Evolutionary conservation across 257 asterid genomes (phyloP), one percentile per base, ranked within the genome.

Genomic region (Nicotiana otophora): DNA sequence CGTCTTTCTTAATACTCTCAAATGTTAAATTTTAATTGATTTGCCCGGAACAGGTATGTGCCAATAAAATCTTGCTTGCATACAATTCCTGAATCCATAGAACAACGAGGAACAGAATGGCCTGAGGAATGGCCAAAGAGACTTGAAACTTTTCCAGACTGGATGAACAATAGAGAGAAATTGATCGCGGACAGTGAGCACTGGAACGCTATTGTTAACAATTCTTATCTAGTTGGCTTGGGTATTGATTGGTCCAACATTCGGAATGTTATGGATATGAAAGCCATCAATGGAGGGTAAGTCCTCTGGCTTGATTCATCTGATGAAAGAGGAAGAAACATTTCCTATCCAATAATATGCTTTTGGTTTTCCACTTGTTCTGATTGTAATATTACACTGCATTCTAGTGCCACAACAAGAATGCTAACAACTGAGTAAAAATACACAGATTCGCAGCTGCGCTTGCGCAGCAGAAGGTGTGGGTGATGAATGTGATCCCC

Each of bases 81-180:
- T 75, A 26, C 87, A 11, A 84, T 92, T 87, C 98, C 99, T 81
- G 93, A 93, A 82, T 90, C 93, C 60, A 90, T 96, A 20, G 99
- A 96, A 89, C 88, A 96, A 85, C 98, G 90, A 36, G 99, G 99
- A 65, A 93, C 93, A 4, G 99, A 96, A 85, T 96, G 99, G 99
- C 99, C 99, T 12, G 91, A 91, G 65, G 99, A 90, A 82, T 96
- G 98, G 98, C 98, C 98, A 2, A 90, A 90, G 87, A 90, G 99
- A 89, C 98, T 96, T 61, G 90, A 91, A 82, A 84, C 92, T 8
- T 94, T 89, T 85, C 98, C 99, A 0, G 98, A 96, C 65, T 94
- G 99, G 99, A 88, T 90, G 86, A 91, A 86, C 87, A 90, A 88
- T 76, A 81, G 84, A 86, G 99, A 92, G 83, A 93, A 90, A 85